phyloP scores from a whole-genome alignment of 1,139 yeast genomes.

The Pneumocystis murina region DNA sequence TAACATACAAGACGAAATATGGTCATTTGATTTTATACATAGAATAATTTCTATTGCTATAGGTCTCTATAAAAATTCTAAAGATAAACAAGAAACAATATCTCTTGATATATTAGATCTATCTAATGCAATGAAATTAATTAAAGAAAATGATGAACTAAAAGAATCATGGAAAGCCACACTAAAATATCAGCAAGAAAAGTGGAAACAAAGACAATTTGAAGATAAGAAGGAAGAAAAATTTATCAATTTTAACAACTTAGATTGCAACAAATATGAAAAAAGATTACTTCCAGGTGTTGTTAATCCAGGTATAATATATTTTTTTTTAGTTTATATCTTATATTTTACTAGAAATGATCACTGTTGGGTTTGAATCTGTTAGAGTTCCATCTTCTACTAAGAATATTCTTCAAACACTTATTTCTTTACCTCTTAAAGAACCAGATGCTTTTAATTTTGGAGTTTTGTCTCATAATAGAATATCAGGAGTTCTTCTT shows the following conservation, averaged over 20 bases:
- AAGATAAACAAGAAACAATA: not conserved
- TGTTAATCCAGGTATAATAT: slow-evolving; percentile 9
- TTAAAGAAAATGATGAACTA: not conserved
- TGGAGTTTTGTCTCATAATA: slow-evolving; percentile 13
- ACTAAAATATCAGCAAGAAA: not conserved
- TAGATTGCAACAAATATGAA: slow-evolving; percentile 9
- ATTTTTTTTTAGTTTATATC: not conserved
- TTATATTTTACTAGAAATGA: slow-evolving; percentile 1
- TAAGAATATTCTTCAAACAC: slow-evolving; percentile 11
- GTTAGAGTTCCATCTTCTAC: slow-evolving; percentile 13
- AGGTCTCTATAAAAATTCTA: not conserved
- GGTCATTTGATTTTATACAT: slow-evolving; percentile 1
- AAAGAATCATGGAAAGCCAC: not conserved
- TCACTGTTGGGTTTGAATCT: slow-evolving; percentile 8
- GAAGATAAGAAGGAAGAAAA: not conserved
- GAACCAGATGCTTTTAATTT: slow-evolving; percentile 15
- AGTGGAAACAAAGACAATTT: not conserved
- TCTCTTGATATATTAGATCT: not conserved
- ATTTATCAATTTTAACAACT: not conserved
- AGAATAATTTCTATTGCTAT: not conserved
- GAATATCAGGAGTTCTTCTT: slow-evolving; percentile 28
- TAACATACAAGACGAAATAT: not conserved
- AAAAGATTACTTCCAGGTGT: slow-evolving; percentile 7
- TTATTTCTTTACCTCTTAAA: slow-evolving; percentile 11
- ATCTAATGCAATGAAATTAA: not conserved